Base-by-base conservation (phyloP, 352 stramenopile species). In the Plasmopara muralis region DNA sequence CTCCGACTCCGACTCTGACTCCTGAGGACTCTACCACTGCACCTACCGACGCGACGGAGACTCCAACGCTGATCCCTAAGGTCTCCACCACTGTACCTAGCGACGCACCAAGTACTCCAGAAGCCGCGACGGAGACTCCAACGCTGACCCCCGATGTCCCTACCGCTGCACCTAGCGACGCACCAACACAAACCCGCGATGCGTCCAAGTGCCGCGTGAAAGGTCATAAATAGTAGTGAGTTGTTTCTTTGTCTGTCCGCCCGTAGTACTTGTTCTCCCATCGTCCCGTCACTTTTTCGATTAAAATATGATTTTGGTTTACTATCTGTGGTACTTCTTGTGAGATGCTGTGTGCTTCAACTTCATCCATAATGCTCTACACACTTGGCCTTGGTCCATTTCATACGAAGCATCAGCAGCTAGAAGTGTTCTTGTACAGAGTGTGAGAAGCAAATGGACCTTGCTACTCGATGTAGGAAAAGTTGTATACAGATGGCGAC, bases 191-290 rank as follows among this genome's bases (percentile, higher is more conserved):
- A 41, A 54, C 41, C 12, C 37, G 42, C 20, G 41, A 64, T 43
- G 64, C 55, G 15, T 60, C 60, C 37, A 68, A 64, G 50, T 68
- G 55, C 46, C 56, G 37, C 20, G 46, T 68, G 44, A 45, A 47
- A 48, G 34, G 49, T n/a, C 44, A 39, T 45, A 49, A 42, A 56
- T 25, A 64, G 64, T 38, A 61, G 57, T 35, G 16, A 29, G 20
- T 38, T 5, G n/a, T 35, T 42, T 9, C 28, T 46, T 34, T 43
- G 30, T 55, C 45, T 61, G 53, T 49, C n/a, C 9, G 43, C 48
- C 35, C 16, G 47, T 29, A 47, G 31, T 35, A 35, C 7, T 35
- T 12, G 31, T 12, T 35, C 7, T 35, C 7, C 10, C 31, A 35
- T 12, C 31, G 31, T 35, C 10, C 20, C 20, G 20, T 25, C 20